A percentile compares a stretch with the other conserved stretches of the same genome.
phyloP scores from a whole-genome alignment of 371 early-diverging fungal genomes.

The Mortierella sp. region DNA sequence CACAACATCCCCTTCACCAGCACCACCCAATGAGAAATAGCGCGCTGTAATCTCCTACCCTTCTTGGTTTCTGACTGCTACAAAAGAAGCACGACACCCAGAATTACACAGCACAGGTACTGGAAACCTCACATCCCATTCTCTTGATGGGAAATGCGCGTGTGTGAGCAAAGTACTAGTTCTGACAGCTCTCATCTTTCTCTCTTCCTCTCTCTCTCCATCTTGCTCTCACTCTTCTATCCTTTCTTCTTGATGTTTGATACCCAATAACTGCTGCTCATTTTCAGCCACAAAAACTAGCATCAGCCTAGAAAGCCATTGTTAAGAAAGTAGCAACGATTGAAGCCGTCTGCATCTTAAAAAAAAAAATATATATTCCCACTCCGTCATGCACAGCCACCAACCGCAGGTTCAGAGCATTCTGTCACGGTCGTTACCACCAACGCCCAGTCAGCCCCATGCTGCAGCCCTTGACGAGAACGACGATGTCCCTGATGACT shows the following conservation, averaged over 20 bases:
- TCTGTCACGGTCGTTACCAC: constrained; percentile 50
- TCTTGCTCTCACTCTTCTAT: too few relatives aligned
- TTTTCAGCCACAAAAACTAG: too few relatives aligned
- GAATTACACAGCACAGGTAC: constrained; percentile 2
- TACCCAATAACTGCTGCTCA: not conserved
- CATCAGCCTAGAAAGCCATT: not conserved
- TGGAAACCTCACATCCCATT: not conserved
- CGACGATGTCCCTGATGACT: constrained; percentile 60
- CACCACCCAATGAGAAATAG: constrained; percentile 2
- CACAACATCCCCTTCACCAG: not conserved
- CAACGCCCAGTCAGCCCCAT: constrained; percentile 52
- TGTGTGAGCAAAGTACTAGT: too few relatives aligned
- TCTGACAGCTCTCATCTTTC: too few relatives aligned
- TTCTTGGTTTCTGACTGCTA: not conserved
- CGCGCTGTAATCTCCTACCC: not conserved
- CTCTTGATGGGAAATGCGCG: not conserved
- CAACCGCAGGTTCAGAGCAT: constrained; percentile 38
- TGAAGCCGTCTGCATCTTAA: not conserved
- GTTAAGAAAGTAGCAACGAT: not conserved
- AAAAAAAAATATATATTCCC: not conserved
- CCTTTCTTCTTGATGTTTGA: not conserved
- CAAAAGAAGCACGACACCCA: constrained; percentile 3
- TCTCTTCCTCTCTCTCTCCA: not conserved
- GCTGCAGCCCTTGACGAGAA: constrained; percentile 41
- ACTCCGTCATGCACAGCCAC: constrained; percentile 39